Evolutionary conservation across 2,329 filamentous ascomycete genomes (phyloP), one percentile per base, ranked within the genome.

Genomic region (Botrytis tulipae): DNA sequence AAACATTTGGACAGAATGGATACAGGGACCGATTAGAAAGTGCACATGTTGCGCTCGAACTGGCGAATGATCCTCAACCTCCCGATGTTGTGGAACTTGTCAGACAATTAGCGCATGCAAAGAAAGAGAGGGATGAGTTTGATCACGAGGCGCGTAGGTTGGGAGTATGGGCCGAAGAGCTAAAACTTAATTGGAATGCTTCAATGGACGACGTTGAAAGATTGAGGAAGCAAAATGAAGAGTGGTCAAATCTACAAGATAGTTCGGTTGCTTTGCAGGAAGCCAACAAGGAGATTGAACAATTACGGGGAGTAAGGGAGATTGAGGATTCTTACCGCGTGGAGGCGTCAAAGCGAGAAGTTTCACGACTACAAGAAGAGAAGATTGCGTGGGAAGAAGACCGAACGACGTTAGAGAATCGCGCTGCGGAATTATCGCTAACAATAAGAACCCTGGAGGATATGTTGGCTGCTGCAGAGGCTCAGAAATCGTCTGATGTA

Each of bases 41-140:
- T n/a, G 20, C 66, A 25, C 71, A 73, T 18, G 54, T 73, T 25
- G 40, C 66, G 29, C 48, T 73, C 22, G 71, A 73, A 69, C 7
- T 73, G 4, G 57, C 66, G 18, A 40, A 61, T 35, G 48, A 32
- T n/a, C 20, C 32, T 40, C 32, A 20, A 25, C 35, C 40, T 60
- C 18, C 40, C 16, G 54, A 59, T 42, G 18, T 22, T 18, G 16
- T 25, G 37, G 37, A n/a, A 29, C 18, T 29, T 29, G 18, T 10
- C 9, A 29, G 18, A 2, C 9, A 69, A 16, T 40, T 72, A 10
- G 16, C 48, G 20, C 54, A 61, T 7, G n/a, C 51, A 20, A 42
- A 22, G 25, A 59, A 32, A 48, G 71, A 73, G 32, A 40, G 62
- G 9, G 71, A 69, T 61, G 16, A 54, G 46, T 48, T 25, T 12